Evolutionary conservation across 441 rosid species (phyloP).

Genomic region (Corymbia citriodora): DNA sequence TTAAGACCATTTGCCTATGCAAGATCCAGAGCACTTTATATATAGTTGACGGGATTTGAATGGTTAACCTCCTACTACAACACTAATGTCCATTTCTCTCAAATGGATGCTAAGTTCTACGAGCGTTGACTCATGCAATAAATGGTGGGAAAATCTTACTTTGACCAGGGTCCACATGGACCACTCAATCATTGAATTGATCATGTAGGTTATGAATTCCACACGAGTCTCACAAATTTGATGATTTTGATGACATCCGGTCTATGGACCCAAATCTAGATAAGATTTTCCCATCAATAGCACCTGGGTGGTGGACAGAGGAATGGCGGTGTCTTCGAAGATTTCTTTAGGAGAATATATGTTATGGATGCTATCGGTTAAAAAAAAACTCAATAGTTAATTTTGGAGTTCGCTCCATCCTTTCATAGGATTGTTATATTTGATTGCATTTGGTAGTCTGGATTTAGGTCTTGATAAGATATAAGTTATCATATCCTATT

Average conservation of each 20-base stretch:
- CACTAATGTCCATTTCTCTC: neutral
- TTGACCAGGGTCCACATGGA: neutral
- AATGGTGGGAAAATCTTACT: neutral
- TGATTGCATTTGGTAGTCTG: too few relatives aligned
- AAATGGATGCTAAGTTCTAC: neutral
- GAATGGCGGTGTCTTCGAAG: neutral
- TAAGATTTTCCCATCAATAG: neutral
- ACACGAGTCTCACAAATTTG: neutral
- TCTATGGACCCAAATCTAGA: neutral
- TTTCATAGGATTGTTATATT: neutral
- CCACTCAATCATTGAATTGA: neutral
- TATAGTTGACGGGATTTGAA: neutral
- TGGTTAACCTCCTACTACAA: neutral
- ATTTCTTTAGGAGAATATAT: neutral
- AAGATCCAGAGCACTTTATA: neutral
- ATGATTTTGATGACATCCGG: neutral
- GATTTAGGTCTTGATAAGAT: too few relatives aligned
- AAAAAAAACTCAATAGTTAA: neutral
- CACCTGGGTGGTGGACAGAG: neutral
- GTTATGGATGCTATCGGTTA: neutral
- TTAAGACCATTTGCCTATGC: neutral
- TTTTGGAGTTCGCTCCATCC: neutral
- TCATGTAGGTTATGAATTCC: neutral
- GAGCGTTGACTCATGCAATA: neutral
- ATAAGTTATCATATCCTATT: too few relatives aligned